phyloP scores from a whole-genome alignment of 225 moss, liverwort and hornwort species.

The Thuidium tamariscinum region DNA sequence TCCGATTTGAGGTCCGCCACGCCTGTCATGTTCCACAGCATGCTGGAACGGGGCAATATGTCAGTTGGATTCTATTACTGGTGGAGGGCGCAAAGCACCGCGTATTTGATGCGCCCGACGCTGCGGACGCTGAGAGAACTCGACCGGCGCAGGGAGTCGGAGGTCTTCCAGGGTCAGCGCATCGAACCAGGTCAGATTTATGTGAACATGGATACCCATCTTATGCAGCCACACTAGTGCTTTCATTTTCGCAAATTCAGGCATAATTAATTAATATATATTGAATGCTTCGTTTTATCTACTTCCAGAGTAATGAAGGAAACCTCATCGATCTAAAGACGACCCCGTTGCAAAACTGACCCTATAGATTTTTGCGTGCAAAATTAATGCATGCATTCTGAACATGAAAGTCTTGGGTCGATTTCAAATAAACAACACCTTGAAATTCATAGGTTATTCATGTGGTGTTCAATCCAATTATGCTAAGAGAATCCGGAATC shows the following conservation, averaged over 20 bases:
- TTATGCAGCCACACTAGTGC: neutral
- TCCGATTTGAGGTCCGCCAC: neutral
- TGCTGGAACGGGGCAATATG: neutral
- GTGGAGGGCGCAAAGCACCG: slow-evolving; percentile 14
- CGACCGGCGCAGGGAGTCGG: neutral
- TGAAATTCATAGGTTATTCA: neutral
- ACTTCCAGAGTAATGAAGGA: neutral
- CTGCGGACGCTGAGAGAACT: slow-evolving; percentile 3
- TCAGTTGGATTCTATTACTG: neutral
- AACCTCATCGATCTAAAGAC: too few species aligned
- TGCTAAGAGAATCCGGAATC: neutral
- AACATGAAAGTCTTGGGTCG: neutral
- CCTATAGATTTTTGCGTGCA: neutral
- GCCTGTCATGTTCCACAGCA: neutral
- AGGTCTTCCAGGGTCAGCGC: neutral
- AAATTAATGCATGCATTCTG: neutral
- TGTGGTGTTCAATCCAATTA: neutral
- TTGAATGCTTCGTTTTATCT: neutral
- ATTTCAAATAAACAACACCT: neutral
- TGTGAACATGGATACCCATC: neutral
- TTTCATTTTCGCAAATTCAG: neutral
- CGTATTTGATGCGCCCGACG: slow-evolving; percentile 2
- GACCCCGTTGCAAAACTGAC: neutral
- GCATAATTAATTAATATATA: too few species aligned
- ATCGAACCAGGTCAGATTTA: neutral